These are phyloP conservation scores for Colletotrichum lupini DNA, from an alignment of 2,329 filamentous ascomycete genomes.

Conservation along the genomic window DNA sequence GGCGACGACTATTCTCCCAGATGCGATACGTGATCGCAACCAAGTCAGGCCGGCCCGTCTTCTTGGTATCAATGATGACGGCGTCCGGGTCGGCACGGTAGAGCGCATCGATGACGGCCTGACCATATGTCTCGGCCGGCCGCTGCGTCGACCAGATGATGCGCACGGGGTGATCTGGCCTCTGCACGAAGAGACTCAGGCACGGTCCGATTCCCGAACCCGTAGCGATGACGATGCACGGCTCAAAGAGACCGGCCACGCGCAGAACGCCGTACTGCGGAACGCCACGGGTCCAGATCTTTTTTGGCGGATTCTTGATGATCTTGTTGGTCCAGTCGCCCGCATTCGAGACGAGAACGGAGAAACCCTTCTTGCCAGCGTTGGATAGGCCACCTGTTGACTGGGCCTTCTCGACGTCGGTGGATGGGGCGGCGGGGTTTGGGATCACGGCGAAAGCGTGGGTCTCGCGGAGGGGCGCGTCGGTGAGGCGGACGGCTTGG, in stretches of 20 bases:
- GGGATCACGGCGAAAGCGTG: slow-evolving; percentile 83
- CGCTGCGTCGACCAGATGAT: slow-evolving; percentile 76
- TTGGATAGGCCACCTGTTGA: slow-evolving; percentile 36
- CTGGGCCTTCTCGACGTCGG: slow-evolving; percentile 27
- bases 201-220: slow-evolving; percentile 80
- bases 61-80: slow-evolving; percentile 74
- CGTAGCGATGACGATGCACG: slow-evolving; percentile 75
- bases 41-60: slow-evolving; percentile 68
- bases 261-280: slow-evolving; percentile 76
- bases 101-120: slow-evolving; percentile 66
- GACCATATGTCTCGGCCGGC: slow-evolving; percentile 72
- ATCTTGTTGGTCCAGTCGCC: slow-evolving; percentile 78
- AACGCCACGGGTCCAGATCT: slow-evolving; percentile 76
- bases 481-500: slow-evolving; percentile 69
- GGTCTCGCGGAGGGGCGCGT: slow-evolving; percentile 75
- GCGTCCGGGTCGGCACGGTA: slow-evolving; percentile 68
- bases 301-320: slow-evolving; percentile 69
- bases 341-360: slow-evolving; percentile 76
- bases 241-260: slow-evolving; percentile 73
- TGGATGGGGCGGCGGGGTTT: slow-evolving; percentile 50
- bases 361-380: slow-evolving; percentile 66
- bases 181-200: slow-evolving; percentile 63
- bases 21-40: slow-evolving; percentile 43
- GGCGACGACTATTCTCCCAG: slow-evolving; percentile 38
- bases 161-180: slow-evolving; percentile 57